Evolutionary conservation across 768 basidiomycete genomes (phyloP).

Genomic region (Trametes maxima): DNA sequence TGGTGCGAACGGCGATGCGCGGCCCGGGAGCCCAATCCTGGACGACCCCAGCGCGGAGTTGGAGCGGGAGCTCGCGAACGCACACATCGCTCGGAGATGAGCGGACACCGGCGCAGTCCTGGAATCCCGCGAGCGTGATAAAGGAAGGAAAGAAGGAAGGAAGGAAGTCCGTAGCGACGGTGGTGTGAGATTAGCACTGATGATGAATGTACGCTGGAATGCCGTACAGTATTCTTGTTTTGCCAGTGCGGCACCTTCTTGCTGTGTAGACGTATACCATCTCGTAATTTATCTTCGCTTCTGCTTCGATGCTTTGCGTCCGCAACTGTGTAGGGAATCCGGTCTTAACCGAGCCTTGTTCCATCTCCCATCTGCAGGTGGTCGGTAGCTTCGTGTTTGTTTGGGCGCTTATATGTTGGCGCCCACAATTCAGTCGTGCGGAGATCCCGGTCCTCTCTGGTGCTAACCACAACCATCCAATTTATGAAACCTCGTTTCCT

Average conservation of each 20-base stretch:
- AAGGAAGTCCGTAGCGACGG: not conserved
- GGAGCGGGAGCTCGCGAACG: slow-evolving; percentile 82
- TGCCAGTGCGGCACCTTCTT: not conserved
- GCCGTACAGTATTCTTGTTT: not conserved
- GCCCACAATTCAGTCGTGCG: too few relatives aligned
- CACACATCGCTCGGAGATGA: slow-evolving; percentile 49
- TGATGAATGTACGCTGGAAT: not conserved
- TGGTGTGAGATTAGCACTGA: not conserved
- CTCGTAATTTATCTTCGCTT: not conserved
- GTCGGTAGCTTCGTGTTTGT: too few relatives aligned
- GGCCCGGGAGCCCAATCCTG: slow-evolving; percentile 69
- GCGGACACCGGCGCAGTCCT: not conserved
- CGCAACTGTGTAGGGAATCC: too few relatives aligned
- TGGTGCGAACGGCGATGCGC: slow-evolving; percentile 36
- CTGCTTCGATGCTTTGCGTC: too few relatives aligned
- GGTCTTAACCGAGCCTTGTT: too few relatives aligned
- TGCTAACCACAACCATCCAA: too few relatives aligned
- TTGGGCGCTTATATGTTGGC: too few relatives aligned
- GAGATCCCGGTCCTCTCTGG: too few relatives aligned
- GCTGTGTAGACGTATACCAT: slow-evolving; percentile 1
- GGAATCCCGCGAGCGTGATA: not conserved
- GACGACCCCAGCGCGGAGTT: slow-evolving; percentile 87
- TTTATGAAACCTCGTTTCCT: too few relatives aligned
- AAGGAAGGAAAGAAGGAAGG: not conserved
- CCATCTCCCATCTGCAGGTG: too few relatives aligned